These are phyloP conservation scores for Microbotryum violaceum DNA, from an alignment of 1,284 basidiomycete species.

Conservation along the genomic window DNA sequence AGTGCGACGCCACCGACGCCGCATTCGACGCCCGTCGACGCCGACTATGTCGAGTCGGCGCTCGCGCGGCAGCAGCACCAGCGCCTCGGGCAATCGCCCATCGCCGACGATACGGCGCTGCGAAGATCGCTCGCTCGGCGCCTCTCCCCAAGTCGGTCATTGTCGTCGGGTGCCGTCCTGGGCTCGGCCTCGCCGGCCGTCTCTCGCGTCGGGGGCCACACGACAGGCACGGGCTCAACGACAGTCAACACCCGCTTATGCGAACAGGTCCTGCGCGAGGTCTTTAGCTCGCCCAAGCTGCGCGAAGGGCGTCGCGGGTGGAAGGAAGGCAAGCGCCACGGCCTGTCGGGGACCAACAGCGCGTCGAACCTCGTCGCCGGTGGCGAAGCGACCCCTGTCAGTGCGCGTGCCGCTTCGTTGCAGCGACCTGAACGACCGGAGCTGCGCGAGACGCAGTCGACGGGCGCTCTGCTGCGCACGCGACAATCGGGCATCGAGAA, in stretches of 20 bases:
- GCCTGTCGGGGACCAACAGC: conserved; percentile 8
- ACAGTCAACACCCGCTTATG: conserved; percentile 84
- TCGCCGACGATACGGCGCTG: background rate
- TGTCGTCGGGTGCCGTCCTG: conserved; percentile 41
- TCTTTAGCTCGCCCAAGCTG: conserved; percentile 47
- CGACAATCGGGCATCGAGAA: conserved; percentile 1
- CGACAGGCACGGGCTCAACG: conserved; percentile 70
- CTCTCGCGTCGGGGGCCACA: conserved; percentile 13
- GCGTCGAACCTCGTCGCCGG: conserved; percentile 2
- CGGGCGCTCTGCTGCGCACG: background rate
- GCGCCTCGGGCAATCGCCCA: conserved; percentile 15
- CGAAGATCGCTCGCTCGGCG: conserved; percentile 3
- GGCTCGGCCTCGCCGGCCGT: conserved; percentile 32
- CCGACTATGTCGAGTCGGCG: background rate
- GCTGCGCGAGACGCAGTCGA: conserved; percentile 1
- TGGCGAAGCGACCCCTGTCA: background rate
- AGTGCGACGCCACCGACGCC: conserved; percentile 16
- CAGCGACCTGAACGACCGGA: background rate
- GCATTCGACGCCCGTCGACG: conserved; percentile 28
- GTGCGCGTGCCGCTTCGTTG: background rate
- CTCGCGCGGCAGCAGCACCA: conserved; percentile 3
- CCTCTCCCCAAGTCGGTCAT: conserved; percentile 39
- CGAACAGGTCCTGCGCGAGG: conserved; percentile 83
- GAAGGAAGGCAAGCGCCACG: conserved; percentile 16
- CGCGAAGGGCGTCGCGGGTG: conserved; percentile 18